Percentiles rank a stretch among this genome's conserved stretches.
phyloP scores from a whole-genome alignment of 2,329 filamentous ascomycete genomes.

The Ceratocystis colombiana region DNA sequence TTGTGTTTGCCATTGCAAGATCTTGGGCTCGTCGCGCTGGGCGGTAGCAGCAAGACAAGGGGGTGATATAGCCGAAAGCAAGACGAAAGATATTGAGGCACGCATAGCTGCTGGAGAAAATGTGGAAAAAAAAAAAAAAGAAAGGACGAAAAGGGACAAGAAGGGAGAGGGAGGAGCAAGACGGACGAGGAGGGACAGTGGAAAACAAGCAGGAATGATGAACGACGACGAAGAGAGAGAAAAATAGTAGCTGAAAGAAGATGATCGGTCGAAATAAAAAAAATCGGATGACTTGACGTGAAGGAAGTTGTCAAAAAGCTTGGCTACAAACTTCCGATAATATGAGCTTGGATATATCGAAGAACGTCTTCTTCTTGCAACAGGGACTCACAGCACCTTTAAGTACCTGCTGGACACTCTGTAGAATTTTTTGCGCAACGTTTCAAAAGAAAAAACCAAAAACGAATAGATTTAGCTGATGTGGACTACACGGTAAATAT shows the following conservation, averaged over 20 bases:
- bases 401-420: not conserved
- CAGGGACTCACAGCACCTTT: not conserved
- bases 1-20: constrained; percentile 18
- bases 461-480: too few relatives aligned
- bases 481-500: too few relatives aligned
- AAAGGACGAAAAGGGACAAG: not conserved
- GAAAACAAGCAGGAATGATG: not conserved
- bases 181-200: not conserved
- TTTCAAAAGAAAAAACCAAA: too few relatives aligned
- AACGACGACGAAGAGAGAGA: not conserved
- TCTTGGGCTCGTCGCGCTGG: not conserved
- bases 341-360: too few relatives aligned
- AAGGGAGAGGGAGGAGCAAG: too few relatives aligned
- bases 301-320: constrained; percentile 2
- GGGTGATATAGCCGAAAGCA: constrained; percentile 4
- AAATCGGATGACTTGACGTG: not conserved
- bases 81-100: not conserved
- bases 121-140: not conserved
- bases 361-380: not conserved
- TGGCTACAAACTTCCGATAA: not conserved
- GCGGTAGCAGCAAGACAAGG: not conserved
- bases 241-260: not conserved
- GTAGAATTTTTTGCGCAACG: not conserved
- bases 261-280: not conserved
- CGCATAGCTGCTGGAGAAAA: not conserved